Base-by-base conservation (phyloP, 2,329 filamentous ascomycete species). In the Ustulina deusta region DNA sequence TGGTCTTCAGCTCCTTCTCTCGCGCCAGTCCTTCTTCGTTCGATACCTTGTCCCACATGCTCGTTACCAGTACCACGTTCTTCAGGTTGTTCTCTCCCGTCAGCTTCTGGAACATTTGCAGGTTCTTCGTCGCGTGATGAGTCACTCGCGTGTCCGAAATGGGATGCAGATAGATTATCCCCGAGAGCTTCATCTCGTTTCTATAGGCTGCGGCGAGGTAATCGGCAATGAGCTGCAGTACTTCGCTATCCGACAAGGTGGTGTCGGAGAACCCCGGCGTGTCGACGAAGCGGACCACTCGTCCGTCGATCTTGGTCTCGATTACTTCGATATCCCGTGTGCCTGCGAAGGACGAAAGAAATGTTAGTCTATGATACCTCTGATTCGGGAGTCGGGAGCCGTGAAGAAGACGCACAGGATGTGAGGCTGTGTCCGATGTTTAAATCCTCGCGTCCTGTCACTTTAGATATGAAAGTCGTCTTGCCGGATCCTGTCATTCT, bases 251-350 rank as follows among this genome's bases (percentile, higher is more conserved):
- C 5, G 78, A 78, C 22, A 79, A 71, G 52, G 76, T 72, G 0
- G 82, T 84, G 61, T 85, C 83, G 34, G 83, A 79, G 68, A 85
- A 85, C 0, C 83, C 83, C 0, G 83, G 83, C 0, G 83, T 85
- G 68, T 85, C 83, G 65, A 84, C 78, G 15, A 81, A 76, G 38
- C 72, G 71, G 32, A 79, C 75, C 13, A 68, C 73, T 20, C 71
- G 73, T 17, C 74, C 75, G 32, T 74, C 70, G 38, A 78, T 72
- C 46, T 73, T 72, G 22, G 74, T 74, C 62, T 76, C 73, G 38
- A 78, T 65, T 32, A 77, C 69, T 36, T 74, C 66, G 36, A 79
- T 75, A 20, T 78, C 74, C 22, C 70, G 72, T 2, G 77, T 79
- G 66, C 77, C 77, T 78, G 11, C 2, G 10, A 32, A 20, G 38